Evolutionary conservation across 352 stramenopile species (phyloP), one percentile per base, ranked within the genome.

Genomic region (Globisporangium perplexum): DNA sequence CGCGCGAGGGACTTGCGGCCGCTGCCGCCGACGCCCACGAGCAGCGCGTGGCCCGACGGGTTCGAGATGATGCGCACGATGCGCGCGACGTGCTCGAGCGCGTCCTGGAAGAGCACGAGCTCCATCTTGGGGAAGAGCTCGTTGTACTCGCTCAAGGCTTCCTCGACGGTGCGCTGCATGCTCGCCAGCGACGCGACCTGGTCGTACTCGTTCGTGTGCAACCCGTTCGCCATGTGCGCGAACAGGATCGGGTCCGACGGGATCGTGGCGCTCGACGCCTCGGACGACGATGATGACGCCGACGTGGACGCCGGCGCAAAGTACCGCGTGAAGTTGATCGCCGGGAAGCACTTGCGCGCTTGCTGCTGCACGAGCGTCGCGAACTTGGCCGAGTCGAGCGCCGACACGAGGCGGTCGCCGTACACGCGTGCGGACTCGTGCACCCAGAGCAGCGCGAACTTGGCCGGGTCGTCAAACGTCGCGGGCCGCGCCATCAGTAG

Each of bases 381-480:
- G 62, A 97, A 98, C 57, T 95, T 93, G 4, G 35, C 23, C 45
- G 96, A 55, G 59, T 98, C 94, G 43, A 72, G 58, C 4, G 60
- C 57, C 22, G 68, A 85, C 7, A 97, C 90, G 7, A 99, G 75
- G 3, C 96, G 90, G 63, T 99, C 96, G 10, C 88, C 74, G 63
- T 98, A 98, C 0, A 99, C 96, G 11, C 96, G 90, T 6, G 90
- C 72, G 17, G 83, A 97, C 68, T 99, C 96, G 66, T 99, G 96
- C n/a, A 95, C 83, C 92, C 96, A 99, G 1, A 99, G 67, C 20
- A 96, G 69, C 10, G 87, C 83, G 58, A 99, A 83, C 59, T 97
- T 97, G 0, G 85, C 49, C 3, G 92, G 79, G 31, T 98, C 86
- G 50, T 93, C 77, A 60, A 95, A 93, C 3, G 62, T 83, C 7